phyloP scores from a whole-genome alignment of 805 yeast species.

The Metschnikowia vanudenii region DNA sequence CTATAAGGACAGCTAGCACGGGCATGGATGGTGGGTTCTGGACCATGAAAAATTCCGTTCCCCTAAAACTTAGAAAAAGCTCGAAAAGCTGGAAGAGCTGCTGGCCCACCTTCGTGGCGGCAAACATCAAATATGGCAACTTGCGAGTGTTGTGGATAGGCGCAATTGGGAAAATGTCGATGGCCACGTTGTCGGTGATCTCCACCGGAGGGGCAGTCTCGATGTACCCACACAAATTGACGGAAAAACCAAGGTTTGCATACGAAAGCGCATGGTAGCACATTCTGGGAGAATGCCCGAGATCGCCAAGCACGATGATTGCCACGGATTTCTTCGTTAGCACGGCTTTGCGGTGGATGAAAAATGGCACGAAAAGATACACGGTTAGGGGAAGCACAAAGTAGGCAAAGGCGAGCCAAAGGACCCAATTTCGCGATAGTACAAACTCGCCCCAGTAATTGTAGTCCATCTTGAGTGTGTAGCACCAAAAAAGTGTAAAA shows the following conservation, averaged over 20 bases:
- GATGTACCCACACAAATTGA: slow-evolving; percentile 81
- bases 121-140: slow-evolving; percentile 59
- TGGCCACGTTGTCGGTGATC: slow-evolving; percentile 48
- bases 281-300: slow-evolving; percentile 96
- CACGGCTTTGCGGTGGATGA: slow-evolving; percentile 25
- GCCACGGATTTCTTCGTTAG: slow-evolving; percentile 52
- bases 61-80: slow-evolving; percentile 53
- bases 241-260: slow-evolving; percentile 65
- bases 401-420: slow-evolving; percentile 47
- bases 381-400: slow-evolving; percentile 44
- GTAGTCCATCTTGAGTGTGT: slow-evolving; percentile 4
- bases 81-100: slow-evolving; percentile 52
- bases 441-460: slow-evolving; percentile 8
- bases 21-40: slow-evolving; percentile 96
- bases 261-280: slow-evolving; percentile 83
- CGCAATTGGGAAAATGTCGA: slow-evolving; percentile 50
- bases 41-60: slow-evolving; percentile 66
- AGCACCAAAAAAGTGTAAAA: neutral
- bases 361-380: slow-evolving; percentile 40
- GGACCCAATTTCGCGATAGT: slow-evolving; percentile 32
- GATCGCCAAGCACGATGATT: slow-evolving; percentile 84
- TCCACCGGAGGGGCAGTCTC: slow-evolving; percentile 54
- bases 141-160: slow-evolving; percentile 35
- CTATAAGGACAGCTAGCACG: slow-evolving; percentile 58
- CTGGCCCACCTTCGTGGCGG: slow-evolving; percentile 51